These are phyloP conservation scores for Sinapis alba DNA, from an alignment of 441 rosid genomes.

Conservation along the genomic window DNA sequence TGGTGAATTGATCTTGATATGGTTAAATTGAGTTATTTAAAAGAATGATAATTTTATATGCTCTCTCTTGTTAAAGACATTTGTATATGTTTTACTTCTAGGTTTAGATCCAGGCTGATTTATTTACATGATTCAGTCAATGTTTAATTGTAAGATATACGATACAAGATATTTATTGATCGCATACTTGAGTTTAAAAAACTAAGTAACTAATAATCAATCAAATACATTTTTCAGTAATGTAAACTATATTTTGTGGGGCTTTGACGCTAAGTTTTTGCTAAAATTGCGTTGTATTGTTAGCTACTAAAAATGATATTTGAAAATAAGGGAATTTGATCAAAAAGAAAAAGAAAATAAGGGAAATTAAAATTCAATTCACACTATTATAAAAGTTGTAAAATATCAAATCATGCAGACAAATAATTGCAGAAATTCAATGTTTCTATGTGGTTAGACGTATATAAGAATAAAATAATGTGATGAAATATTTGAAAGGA, in stretches of 20 bases:
- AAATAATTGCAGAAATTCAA: slow-evolving; percentile 25
- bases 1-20: slow-evolving; percentile 4
- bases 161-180: background rate
- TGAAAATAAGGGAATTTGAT: no score
- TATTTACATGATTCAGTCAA: background rate
- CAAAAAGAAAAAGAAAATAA: no score
- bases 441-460: slow-evolving; percentile 24
- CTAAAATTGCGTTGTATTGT: background rate
- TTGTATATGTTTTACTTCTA: background rate
- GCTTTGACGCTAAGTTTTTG: background rate
- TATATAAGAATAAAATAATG: background rate
- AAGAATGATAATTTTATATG: background rate
- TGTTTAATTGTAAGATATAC: background rate
- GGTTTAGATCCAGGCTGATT: background rate
- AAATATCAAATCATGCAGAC: slow-evolving; percentile 25
- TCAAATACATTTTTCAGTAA: background rate
- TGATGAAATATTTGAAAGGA: slow-evolving; percentile 26
- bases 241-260: background rate
- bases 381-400: slow-evolving; percentile 5
- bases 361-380: slow-evolving; percentile 13
- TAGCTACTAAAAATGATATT: background rate
- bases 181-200: background rate
- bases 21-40: background rate
- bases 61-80: background rate
- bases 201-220: background rate